Percentiles rank a stretch among this genome's conserved stretches.
Evolutionary conservation across 2,329 filamentous ascomycete species (phyloP).

Genomic region (Clathrospora elynae): DNA sequence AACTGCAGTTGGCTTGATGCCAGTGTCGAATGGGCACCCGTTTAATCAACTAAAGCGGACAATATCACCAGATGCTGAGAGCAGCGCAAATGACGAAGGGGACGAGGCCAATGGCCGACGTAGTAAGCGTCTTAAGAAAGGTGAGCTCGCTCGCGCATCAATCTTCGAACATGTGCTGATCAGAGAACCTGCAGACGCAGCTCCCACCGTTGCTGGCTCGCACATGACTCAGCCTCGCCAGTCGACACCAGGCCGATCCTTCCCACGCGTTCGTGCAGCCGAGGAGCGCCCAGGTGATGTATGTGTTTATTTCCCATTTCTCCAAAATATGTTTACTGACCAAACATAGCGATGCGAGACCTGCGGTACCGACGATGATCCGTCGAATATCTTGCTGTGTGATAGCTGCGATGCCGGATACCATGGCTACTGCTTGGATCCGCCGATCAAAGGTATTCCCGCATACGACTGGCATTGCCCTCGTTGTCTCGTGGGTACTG

Average conservation of each 20-base stretch:
- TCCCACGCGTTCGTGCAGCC: slow-evolving; percentile 59
- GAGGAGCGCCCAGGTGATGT: slow-evolving; percentile 64
- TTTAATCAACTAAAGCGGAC: slow-evolving; percentile 75
- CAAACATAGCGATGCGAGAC: slow-evolving; percentile 75
- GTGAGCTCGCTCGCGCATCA: slow-evolving; percentile 60
- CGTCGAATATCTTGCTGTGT: slow-evolving; percentile 73
- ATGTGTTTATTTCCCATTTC: slow-evolving; percentile 28
- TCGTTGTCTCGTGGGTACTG: slow-evolving; percentile 90
- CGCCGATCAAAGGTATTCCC: slow-evolving; percentile 75
- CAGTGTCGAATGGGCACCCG: slow-evolving; percentile 57
- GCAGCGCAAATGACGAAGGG: slow-evolving; percentile 64
- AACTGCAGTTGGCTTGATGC: slow-evolving; percentile 53
- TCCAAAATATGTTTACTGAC: slow-evolving; percentile 34
- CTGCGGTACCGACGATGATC: slow-evolving; percentile 79
- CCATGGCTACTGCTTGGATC: slow-evolving; percentile 87
- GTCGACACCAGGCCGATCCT: slow-evolving; percentile 67
- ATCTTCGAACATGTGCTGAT: no score
- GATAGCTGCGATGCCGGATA: slow-evolving; percentile 91
- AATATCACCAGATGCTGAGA: slow-evolving; percentile 58
- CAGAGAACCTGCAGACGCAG: slow-evolving; percentile 52
- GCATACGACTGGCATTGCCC: slow-evolving; percentile 96
- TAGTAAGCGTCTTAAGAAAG: slow-evolving; percentile 92
- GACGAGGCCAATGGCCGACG: slow-evolving; percentile 63
- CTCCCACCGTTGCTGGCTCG: slow-evolving; percentile 88
- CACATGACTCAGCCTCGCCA: slow-evolving; percentile 95